Evolutionary conservation across 768 basidiomycete genomes (phyloP).

Genomic region (Gymnopilus junonius): DNA sequence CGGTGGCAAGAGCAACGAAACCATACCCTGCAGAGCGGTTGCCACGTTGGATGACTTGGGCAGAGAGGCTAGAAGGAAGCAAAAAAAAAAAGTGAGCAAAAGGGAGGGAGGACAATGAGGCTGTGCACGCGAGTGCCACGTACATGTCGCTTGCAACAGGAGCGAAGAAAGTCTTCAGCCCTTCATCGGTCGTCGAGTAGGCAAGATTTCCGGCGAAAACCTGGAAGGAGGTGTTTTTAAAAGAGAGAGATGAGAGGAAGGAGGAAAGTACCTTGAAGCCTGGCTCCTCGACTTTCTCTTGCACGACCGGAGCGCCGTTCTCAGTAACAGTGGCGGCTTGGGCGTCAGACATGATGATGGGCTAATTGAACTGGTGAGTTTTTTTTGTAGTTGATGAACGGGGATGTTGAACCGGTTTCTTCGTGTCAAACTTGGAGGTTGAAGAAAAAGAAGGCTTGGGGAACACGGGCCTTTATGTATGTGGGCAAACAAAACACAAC

Average conservation of each 20-base stretch:
- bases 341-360: slow-evolving; percentile 85
- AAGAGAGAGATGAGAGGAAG: slow-evolving; percentile 24
- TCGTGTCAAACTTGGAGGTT: slow-evolving; percentile 86
- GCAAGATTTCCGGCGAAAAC: slow-evolving; percentile 97
- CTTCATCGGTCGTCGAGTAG: slow-evolving; percentile 92
- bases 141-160: slow-evolving; percentile 89
- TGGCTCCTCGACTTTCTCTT: slow-evolving; percentile 74
- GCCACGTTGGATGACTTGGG: slow-evolving; percentile 86
- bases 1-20: slow-evolving; percentile 83
- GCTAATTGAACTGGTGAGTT: slow-evolving; percentile 58
- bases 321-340: slow-evolving; percentile 82
- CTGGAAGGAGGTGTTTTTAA: slow-evolving; percentile 51
- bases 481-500: slow-evolving; percentile 38
- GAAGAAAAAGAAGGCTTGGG: slow-evolving; percentile 51
- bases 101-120: slow-evolving; percentile 31
- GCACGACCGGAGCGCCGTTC: slow-evolving; percentile 84
- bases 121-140: slow-evolving; percentile 53
- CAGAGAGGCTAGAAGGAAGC: slow-evolving; percentile 67
- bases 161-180: slow-evolving; percentile 93
- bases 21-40: slow-evolving; percentile 90
- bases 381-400: slow-evolving; percentile 52
- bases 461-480: slow-evolving; percentile 39
- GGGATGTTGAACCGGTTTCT: slow-evolving; percentile 83
- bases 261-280: slow-evolving; percentile 71
- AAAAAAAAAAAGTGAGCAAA: slow-evolving; percentile 14